These are phyloP conservation scores for Pholiota molesta DNA, from an alignment of 768 basidiomycete species.

Conservation along the genomic window DNA sequence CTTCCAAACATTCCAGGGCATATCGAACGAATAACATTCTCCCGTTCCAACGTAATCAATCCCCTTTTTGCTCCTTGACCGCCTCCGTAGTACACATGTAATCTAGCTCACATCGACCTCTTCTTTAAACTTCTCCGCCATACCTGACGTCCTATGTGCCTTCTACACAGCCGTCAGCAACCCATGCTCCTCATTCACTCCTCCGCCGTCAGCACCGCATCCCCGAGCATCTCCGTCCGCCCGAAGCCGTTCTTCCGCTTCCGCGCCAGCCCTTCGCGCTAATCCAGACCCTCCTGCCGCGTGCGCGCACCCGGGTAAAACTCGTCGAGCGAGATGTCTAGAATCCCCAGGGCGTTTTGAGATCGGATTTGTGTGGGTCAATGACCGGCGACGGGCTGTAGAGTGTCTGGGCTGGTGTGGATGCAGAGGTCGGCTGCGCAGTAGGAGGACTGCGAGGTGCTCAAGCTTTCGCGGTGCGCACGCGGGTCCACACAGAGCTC, in stretches of 20 bases:
- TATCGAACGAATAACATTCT: neutral
- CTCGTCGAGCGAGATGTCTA: conserved; percentile 37
- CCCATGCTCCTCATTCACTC: conserved; percentile 91
- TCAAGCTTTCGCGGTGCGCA: too few relatives aligned
- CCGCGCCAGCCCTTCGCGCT: conserved; percentile 77
- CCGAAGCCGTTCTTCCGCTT: conserved; percentile 87
- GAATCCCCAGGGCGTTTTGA: conserved; percentile 51
- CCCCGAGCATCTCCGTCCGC: conserved; percentile 76
- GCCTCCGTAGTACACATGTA: neutral
- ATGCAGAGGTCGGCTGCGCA: conserved; percentile 82
- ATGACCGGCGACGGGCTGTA: conserved; percentile 85
- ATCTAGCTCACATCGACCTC: conserved; percentile 60
- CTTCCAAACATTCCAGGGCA: too few relatives aligned
- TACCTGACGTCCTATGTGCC: conserved; percentile 72
- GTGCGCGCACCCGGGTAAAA: conserved; percentile 62
- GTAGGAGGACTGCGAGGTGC: too few relatives aligned
- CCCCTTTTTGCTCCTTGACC: neutral
- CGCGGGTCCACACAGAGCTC: too few relatives aligned
- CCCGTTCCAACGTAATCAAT: neutral
- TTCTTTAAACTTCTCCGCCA: conserved; percentile 63
- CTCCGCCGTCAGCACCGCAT: conserved; percentile 72
- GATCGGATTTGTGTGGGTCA: conserved; percentile 75
- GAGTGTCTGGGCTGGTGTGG: conserved; percentile 72
- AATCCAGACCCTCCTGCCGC: conserved; percentile 63
- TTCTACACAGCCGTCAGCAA: conserved; percentile 87